Base-by-base conservation (phyloP, 73 alveolate species). In the Paramecium biaurelia region DNA sequence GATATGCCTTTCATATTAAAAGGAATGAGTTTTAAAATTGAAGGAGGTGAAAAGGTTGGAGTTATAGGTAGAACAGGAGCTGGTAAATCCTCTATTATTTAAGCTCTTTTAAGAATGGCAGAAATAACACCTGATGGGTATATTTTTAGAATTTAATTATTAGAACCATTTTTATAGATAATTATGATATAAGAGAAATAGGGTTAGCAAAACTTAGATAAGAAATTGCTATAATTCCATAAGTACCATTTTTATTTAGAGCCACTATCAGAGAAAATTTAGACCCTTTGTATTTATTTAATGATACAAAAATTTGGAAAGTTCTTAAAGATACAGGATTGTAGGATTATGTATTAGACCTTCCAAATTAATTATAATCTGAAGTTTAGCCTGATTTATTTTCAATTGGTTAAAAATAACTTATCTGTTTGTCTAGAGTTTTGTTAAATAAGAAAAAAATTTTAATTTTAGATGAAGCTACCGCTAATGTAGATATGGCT, bases 41-140 rank as follows among this genome's bases (percentile, higher is more conserved):
- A 70, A 24, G 74, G 92, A 0, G 53, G 85, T 41, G 95, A 92
- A 86, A 95, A 95, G 85, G 87, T 96, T 32, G 99, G 99, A 35
- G 93, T 96, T 43, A 97, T 96, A 2, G 99, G 99, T 53, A 85
- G 99, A 92, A 96, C 99, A 11, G 99, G 99, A 15, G 93, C 97
- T 76, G 99, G 99, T 26, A 96, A 96, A 76, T 70, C 98, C 28
- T 93, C 98, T 38, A 93, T 97, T 35, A 67, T 94, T 11, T 93
- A 94, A 84, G 95, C 98, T 23, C 82, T 97, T 35, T 94, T 96
- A n/a, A 93, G 99, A 93, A 93, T 97, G 41, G 92, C 95, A 26
- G 98, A 95, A 70, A 94, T 96, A 6, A 95, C 89, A 41, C 86
- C 72, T 23, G 96, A 37, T 45, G 98, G 97, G 68, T 53, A 53